Evolutionary conservation across 257 asterid species (phyloP).

Genomic region (Osmanthus fragrans): DNA sequence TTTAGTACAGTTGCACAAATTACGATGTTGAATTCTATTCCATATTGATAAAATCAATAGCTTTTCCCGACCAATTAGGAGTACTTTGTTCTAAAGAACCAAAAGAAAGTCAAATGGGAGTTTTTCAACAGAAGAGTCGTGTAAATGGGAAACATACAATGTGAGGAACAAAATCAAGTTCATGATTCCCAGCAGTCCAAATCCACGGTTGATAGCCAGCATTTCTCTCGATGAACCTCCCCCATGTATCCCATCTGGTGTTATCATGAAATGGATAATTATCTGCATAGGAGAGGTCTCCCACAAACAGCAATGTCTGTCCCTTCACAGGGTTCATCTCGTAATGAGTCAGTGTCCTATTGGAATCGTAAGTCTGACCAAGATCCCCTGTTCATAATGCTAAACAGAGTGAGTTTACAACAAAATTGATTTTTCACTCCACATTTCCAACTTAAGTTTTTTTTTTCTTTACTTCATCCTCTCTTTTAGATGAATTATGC

Average conservation of each 20-base stretch:
- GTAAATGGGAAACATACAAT: constrained; percentile 39
- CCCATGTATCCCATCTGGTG: constrained; percentile 66
- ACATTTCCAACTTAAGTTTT: not conserved
- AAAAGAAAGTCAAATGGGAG: not conserved
- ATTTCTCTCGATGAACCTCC: constrained; percentile 42
- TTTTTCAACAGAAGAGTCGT: not conserved
- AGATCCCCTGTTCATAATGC: constrained; percentile 59
- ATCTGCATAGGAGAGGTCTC: constrained; percentile 77
- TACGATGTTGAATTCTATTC: no score
- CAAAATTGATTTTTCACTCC: constrained; percentile 1
- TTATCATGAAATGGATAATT: constrained; percentile 59
- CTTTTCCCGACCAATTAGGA: no score
- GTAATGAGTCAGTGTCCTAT: constrained; percentile 56
- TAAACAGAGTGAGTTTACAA: not conserved
- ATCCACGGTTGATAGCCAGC: constrained; percentile 76
- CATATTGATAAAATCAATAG: no score
- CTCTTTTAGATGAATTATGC: not conserved
- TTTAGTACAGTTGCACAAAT: not conserved
- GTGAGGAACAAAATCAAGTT: constrained; percentile 53
- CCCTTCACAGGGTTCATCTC: constrained; percentile 54
- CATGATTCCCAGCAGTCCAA: constrained; percentile 75
- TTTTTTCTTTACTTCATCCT: not conserved
- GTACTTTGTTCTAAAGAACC: not conserved
- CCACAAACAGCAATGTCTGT: constrained; percentile 47
- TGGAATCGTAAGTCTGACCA: constrained; percentile 68